Conservation (phyloP, 495 filamentous ascomycete species). For the Aspergillus hancockii region DNA sequence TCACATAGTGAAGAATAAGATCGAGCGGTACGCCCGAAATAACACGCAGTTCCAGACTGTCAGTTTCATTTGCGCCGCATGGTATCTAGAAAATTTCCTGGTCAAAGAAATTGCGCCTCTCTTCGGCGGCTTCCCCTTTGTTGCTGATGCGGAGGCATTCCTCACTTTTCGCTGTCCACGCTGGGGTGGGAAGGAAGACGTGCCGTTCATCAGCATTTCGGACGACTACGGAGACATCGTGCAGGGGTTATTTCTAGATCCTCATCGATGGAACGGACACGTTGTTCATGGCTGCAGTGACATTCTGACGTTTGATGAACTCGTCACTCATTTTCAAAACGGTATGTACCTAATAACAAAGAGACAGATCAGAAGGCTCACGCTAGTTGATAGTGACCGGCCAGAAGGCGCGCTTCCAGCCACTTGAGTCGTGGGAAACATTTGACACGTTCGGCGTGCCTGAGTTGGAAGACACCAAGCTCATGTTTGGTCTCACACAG, state of each 20-base stretch:
- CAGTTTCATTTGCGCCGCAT: slow-evolving; percentile 20
- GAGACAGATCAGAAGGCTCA: too few species aligned
- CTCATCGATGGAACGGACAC: slow-evolving; percentile 11
- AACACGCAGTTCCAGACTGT: slow-evolving; percentile 22
- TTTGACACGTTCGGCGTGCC: not conserved
- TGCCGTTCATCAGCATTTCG: slow-evolving; percentile 28
- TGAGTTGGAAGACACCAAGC: not conserved
- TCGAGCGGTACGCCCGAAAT: slow-evolving; percentile 27
- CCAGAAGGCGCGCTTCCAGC: not conserved
- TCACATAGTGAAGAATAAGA: slow-evolving; percentile 27
- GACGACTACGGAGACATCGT: slow-evolving; percentile 38
- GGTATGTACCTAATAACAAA: too few species aligned
- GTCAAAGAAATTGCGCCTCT: slow-evolving; percentile 21
- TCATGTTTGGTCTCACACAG: not conserved
- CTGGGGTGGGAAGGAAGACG: slow-evolving; percentile 31
- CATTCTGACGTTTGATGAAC: not conserved
- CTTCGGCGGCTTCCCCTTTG: slow-evolving; percentile 32
- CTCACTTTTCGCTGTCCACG: slow-evolving; percentile 21
- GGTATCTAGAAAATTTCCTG: slow-evolving; percentile 33
- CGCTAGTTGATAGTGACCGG: not conserved
- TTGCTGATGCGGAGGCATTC: slow-evolving; percentile 22
- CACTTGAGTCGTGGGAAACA: not conserved
- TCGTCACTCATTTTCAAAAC: not conserved
- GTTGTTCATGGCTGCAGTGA: slow-evolving; percentile 14
- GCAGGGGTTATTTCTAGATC: slow-evolving; percentile 34